Conservation (phyloP, 306 rosid genomes). For the Quillaja saponaria region DNA sequence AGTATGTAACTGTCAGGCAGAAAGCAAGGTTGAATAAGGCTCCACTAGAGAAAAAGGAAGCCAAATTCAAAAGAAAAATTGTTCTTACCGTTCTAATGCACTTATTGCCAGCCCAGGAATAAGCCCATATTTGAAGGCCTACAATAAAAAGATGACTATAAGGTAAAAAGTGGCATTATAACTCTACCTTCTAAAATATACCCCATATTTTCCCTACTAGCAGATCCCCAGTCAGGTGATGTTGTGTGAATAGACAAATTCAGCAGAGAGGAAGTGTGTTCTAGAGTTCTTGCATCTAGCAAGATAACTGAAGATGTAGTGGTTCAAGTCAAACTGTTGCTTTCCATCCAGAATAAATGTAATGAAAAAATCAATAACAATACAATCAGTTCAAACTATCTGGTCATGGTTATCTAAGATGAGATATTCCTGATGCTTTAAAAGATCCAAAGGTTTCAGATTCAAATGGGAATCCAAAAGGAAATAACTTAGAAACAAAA, state of each 20-base stretch:
- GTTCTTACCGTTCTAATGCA: conserved; percentile 87
- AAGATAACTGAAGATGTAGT: conserved; percentile 11
- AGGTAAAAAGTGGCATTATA: conserved; percentile 25
- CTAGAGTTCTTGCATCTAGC: conserved; percentile 7
- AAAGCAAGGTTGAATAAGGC: conserved; percentile 20
- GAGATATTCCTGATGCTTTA: no score
- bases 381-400: conserved; percentile 10
- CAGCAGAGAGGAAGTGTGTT: conserved; percentile 5
- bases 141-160: conserved; percentile 23
- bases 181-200: conserved; percentile 4
- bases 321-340: conserved; percentile 2
- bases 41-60: conserved; percentile 12
- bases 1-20: conserved; percentile 61
- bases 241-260: neutral
- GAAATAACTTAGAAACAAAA: conserved; percentile 9
- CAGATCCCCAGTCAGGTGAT: no score
- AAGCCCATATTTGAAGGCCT: conserved; percentile 91
- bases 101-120: conserved; percentile 85
- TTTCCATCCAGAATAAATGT: neutral
- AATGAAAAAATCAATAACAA: conserved; percentile 8
- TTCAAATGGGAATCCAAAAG: conserved; percentile 13
- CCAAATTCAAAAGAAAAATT: conserved; percentile 27
- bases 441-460: no score
- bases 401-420: conserved; percentile 1
- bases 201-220: no score